Conservation (phyloP, 257 asterid species). For the Orobanche coerulescens region DNA sequence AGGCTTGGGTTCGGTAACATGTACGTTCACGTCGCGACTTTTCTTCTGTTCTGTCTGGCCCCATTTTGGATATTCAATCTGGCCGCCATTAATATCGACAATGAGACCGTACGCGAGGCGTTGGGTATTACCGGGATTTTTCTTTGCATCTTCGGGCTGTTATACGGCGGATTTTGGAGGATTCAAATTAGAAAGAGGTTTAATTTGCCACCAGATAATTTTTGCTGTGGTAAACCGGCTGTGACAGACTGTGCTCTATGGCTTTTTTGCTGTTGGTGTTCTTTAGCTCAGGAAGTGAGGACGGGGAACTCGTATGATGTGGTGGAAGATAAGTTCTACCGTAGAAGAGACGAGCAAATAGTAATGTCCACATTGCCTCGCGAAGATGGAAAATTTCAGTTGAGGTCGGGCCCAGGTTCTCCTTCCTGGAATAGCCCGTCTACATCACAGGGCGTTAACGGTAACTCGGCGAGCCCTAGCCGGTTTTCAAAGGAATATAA, state of each 20-base stretch:
- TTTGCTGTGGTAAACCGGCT: conserved; percentile 51
- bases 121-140: conserved; percentile 63
- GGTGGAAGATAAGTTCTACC: conserved; percentile 58
- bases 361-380: conserved; percentile 45
- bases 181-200: conserved; percentile 76
- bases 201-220: conserved; percentile 49
- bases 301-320: conserved; percentile 62
- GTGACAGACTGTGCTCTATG: conserved; percentile 55
- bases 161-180: conserved; percentile 86
- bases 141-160: conserved; percentile 61
- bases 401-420: conserved; percentile 27
- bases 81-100: conserved; percentile 65
- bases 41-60: conserved; percentile 67
- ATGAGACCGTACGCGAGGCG: conserved; percentile 47
- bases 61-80: conserved; percentile 76
- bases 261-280: conserved; percentile 87
- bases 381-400: conserved; percentile 43
- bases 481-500: conserved; percentile 28
- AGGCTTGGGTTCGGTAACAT: conserved; percentile 80
- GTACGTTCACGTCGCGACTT: conserved; percentile 85
- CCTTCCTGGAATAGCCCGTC: conserved; percentile 12
- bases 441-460: conserved; percentile 3
- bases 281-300: conserved; percentile 76
- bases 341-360: conserved; percentile 25
- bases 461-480: conserved; percentile 39